Percentiles rank a stretch among this genome's conserved stretches.
Conservation (phyloP, 2,329 filamentous ascomycete species). For the Simplicillium sp. region DNA sequence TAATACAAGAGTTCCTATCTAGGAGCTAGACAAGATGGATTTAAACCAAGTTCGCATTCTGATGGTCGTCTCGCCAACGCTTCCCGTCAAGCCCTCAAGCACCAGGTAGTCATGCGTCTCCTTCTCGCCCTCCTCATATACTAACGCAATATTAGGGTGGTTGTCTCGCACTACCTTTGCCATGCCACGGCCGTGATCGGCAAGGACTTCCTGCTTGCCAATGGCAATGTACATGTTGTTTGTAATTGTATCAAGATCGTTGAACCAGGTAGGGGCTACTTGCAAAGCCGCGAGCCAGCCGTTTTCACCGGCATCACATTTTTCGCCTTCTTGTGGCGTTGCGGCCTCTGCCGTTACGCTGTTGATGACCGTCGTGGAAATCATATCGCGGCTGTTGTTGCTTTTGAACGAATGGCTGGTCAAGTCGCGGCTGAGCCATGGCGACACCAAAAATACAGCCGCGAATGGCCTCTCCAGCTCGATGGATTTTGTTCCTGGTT, state of each 20-base stretch:
- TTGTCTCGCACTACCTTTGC: slow-evolving; percentile 1
- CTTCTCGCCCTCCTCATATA: not conserved
- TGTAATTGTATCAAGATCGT: not conserved
- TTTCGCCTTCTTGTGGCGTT: not conserved
- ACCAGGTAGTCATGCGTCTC: slow-evolving; percentile 17
- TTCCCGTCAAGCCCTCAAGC: slow-evolving; percentile 14
- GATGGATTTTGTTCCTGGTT: slow-evolving; percentile 10
- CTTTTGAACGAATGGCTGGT: slow-evolving; percentile 1
- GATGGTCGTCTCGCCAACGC: slow-evolving; percentile 16
- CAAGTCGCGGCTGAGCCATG: slow-evolving; percentile 10
- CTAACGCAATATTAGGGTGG: slow-evolving; percentile 1
- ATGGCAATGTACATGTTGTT: slow-evolving; percentile 3
- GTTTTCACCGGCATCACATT: slow-evolving; percentile 3
- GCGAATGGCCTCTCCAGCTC: slow-evolving; percentile 14
- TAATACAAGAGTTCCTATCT: not conserved
- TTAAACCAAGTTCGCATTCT: slow-evolving; percentile 22
- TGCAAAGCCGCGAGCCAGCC: slow-evolving; percentile 4
- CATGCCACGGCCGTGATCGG: slow-evolving; percentile 3
- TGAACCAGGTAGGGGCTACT: slow-evolving; percentile 1
- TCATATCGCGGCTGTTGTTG: slow-evolving; percentile 4
- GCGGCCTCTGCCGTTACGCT: not conserved
- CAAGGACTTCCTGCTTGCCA: slow-evolving; percentile 4
- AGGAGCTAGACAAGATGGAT: slow-evolving; percentile 3
- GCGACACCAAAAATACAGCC: slow-evolving; percentile 20
- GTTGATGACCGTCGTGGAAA: not conserved